Evolutionary conservation across 768 basidiomycete genomes (phyloP).

Genomic region (Kwoniella mangroviensis): DNA sequence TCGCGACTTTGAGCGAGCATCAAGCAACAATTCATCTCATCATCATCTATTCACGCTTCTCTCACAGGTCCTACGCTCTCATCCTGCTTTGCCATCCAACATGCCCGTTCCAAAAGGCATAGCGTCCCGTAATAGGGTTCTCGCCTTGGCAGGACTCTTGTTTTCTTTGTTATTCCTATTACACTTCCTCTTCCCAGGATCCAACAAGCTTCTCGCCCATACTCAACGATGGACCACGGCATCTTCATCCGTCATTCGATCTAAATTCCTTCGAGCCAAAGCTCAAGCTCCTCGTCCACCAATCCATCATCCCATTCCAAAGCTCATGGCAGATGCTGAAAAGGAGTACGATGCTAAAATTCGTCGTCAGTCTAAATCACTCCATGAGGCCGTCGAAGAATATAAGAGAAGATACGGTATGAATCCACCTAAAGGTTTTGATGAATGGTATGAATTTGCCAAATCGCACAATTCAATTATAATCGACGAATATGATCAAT

Average conservation of each 20-base stretch:
- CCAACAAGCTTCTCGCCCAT: conserved; percentile 33
- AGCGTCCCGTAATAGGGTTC: conserved; percentile 29
- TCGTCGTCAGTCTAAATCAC: conserved; percentile 49
- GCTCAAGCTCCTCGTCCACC: conserved; percentile 46
- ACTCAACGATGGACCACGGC: conserved; percentile 54
- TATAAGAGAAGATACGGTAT: conserved; percentile 53
- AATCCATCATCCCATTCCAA: conserved; percentile 58
- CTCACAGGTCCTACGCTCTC: background rate
- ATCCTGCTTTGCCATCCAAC: background rate
- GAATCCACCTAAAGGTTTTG: conserved; percentile 56
- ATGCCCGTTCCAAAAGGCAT: conserved; percentile 27
- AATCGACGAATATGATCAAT: conserved; percentile 81
- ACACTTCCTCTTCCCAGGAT: conserved; percentile 37
- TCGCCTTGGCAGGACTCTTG: conserved; percentile 29
- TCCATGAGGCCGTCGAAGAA: conserved; percentile 53
- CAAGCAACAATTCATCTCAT: background rate
- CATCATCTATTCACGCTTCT: background rate
- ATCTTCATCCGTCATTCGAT: conserved; percentile 51
- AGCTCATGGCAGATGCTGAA: conserved; percentile 55
- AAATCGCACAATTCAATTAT: conserved; percentile 73
- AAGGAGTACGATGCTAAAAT: conserved; percentile 52
- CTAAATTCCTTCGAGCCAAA: conserved; percentile 48
- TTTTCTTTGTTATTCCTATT: conserved; percentile 41
- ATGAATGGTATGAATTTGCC: conserved; percentile 68
- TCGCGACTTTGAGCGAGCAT: background rate